Evolutionary conservation across 805 yeast genomes (phyloP).

Genomic region (Ogataea paraovalis): DNA sequence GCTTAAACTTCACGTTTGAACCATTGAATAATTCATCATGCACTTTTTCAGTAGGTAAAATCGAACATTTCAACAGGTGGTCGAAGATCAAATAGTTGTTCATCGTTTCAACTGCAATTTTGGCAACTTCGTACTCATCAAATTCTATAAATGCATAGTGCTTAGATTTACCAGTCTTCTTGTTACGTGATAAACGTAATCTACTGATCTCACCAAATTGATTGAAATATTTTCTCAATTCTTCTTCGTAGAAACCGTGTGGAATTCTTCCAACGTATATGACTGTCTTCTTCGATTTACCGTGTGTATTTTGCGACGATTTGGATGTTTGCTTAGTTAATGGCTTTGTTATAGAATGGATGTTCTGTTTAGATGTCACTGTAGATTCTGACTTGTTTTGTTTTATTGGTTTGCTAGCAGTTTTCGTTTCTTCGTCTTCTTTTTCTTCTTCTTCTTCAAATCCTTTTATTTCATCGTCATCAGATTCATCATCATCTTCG

Average conservation of each 20-base stretch:
- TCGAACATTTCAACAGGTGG: conserved; percentile 65
- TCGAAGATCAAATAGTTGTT: conserved; percentile 87
- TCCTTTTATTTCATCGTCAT: conserved; percentile 17
- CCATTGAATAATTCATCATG: conserved; percentile 59
- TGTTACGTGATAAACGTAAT: conserved; percentile 80
- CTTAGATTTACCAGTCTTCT: conserved; percentile 84
- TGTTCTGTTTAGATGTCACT: conserved; percentile 14
- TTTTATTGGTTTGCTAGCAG: not conserved
- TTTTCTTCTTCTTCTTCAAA: conserved; percentile 10
- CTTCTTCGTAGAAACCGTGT: conserved; percentile 83
- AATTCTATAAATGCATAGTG: conserved; percentile 92
- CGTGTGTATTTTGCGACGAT: conserved; percentile 1
- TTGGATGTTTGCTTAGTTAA: conserved; percentile 7
- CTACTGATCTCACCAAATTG: conserved; percentile 88
- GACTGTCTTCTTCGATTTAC: conserved; percentile 50
- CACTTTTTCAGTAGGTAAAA: conserved; percentile 52
- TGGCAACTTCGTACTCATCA: conserved; percentile 67
- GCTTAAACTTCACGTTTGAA: conserved; percentile 49
- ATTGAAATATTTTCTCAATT: conserved; percentile 71
- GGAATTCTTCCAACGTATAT: conserved; percentile 91
- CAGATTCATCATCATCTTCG: conserved; percentile 10
- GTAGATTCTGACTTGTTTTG: conserved; percentile 3
- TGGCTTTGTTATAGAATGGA: conserved; percentile 25
- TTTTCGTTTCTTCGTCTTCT: conserved; percentile 1
- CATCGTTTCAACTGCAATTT: conserved; percentile 92